phyloP scores from a whole-genome alignment of 2,329 filamentous ascomycete species.

The Colletotrichum tropicale region DNA sequence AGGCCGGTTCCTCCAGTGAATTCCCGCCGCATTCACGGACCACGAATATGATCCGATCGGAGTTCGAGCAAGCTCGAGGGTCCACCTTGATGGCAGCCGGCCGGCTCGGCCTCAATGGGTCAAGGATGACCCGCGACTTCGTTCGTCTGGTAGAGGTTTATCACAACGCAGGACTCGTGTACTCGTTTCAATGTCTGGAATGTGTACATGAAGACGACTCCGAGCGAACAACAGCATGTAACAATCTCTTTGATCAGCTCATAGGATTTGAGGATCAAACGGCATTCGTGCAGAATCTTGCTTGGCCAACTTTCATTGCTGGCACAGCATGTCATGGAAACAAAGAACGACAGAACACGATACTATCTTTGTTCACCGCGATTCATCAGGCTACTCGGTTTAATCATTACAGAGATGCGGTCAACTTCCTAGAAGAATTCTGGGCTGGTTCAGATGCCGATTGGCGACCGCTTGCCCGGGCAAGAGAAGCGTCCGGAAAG shows the following conservation, averaged over 20 bases:
- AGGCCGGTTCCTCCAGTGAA: not conserved
- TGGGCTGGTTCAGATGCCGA: slow-evolving; percentile 27
- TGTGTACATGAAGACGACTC: slow-evolving; percentile 7
- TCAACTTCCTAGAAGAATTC: slow-evolving; percentile 27
- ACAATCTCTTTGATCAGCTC: slow-evolving; percentile 26
- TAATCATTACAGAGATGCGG: slow-evolving; percentile 25
- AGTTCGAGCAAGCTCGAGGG: slow-evolving; percentile 31
- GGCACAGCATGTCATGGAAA: slow-evolving; percentile 29
- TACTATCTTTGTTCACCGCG: slow-evolving; percentile 19
- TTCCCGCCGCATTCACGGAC: not conserved
- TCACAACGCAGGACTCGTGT: slow-evolving; percentile 30
- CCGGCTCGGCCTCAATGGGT: slow-evolving; percentile 22
- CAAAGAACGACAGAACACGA: slow-evolving; percentile 20
- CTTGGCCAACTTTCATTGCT: slow-evolving; percentile 33
- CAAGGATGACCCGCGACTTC: slow-evolving; percentile 26
- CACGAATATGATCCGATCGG: not conserved
- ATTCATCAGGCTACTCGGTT: slow-evolving; percentile 27
- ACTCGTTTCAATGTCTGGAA: slow-evolving; percentile 29
- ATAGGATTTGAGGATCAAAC: slow-evolving; percentile 24
- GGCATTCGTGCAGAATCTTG: slow-evolving; percentile 30
- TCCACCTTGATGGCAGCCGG: slow-evolving; percentile 30
- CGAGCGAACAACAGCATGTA: slow-evolving; percentile 21
- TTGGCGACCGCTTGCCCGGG: slow-evolving; percentile 29
- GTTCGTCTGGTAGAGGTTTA: slow-evolving; percentile 32
- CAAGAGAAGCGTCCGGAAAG: slow-evolving; percentile 24